These are phyloP conservation scores for Stagonosporopsis rhizophila DNA, from an alignment of 2,329 filamentous ascomycete genomes.

Conservation along the genomic window DNA sequence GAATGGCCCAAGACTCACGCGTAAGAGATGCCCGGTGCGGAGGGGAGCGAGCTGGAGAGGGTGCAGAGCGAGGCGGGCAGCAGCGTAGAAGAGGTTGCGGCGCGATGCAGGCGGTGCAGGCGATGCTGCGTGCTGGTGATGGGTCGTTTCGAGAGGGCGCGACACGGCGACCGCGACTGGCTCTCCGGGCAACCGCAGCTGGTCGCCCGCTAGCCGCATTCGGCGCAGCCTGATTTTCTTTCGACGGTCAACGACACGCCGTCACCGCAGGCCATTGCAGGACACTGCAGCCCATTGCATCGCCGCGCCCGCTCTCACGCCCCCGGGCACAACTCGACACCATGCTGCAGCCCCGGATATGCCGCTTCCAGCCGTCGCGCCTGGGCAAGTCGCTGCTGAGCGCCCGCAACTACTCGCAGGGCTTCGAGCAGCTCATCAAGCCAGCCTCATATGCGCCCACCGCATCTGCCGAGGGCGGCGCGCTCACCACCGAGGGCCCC, in stretches of 20 bases:
- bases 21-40: conserved; percentile 23
- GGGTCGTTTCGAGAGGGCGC: conserved; percentile 28
- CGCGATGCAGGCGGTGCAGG: conserved; percentile 12
- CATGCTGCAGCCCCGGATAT: conserved; percentile 74
- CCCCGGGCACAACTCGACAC: conserved; percentile 24
- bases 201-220: conserved; percentile 29
- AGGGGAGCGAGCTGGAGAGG: conserved; percentile 12
- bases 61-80: conserved; percentile 3
- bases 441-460: conserved; percentile 43
- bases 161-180: conserved; percentile 22
- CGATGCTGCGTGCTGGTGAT: background rate
- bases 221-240: conserved; percentile 41
- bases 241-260: conserved; percentile 34
- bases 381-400: conserved; percentile 57
- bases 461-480: conserved; percentile 36
- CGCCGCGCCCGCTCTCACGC: conserved; percentile 21
- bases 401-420: conserved; percentile 60
- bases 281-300: conserved; percentile 32
- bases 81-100: conserved; percentile 21
- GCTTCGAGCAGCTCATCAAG: conserved; percentile 41
- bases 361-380: conserved; percentile 59
- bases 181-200: conserved; percentile 18
- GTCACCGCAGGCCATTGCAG: conserved; percentile 31
- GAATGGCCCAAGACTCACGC: conserved; percentile 28
- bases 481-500: conserved; percentile 34